Base-by-base conservation (phyloP, 73 alveolate genomes). In the Paraurostyla sp. region DNA sequence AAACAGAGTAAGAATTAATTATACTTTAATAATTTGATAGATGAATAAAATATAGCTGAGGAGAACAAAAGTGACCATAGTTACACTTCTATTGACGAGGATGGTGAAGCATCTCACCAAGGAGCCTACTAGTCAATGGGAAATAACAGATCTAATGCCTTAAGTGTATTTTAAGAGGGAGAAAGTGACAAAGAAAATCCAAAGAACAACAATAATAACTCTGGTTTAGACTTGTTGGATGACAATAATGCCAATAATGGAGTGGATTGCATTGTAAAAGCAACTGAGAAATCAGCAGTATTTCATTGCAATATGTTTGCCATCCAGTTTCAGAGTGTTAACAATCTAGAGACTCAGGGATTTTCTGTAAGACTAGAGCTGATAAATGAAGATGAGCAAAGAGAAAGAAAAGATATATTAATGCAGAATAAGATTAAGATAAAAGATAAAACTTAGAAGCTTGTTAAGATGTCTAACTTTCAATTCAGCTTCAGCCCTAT, bases 401-500 rank as follows among this genome's bases (percentile, higher is more conserved):
- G 38, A 7, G 0, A 15, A 13, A 32, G 27, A 0, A 35, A 2
- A 7, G 69, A 51, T 3, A 22, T 9, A 0, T 43, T 78, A 9
- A 54, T 51, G 22, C 13, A 2, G 23, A 18, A 30, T 4, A 29
- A 45, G 45, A 20, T 13, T 23, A 45, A 45, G 41, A 0, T 7
- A 30, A 50, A 73, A 16, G 73, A 45, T 6, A 50, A 27, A 35
- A 6, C 40, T 43, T 51, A 78, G 32, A 78, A 78, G 29, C 4
- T 9, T 1, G 76, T 78, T 0, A 78, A 54, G 32, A 78, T 50
- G 80, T 29, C 46, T 20, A 59, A 68, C 25, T 85, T 85, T 33
- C 36, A 85, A 43, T 85, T 85, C 52, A 50, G 83, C 22, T 85
- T 85, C 59, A 71, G 71, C 32, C 88, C 93, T 3, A 29, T 85